Evolutionary conservation across 2,329 filamentous ascomycete species (phyloP).

Genomic region (Sclerotinia subarctica): DNA sequence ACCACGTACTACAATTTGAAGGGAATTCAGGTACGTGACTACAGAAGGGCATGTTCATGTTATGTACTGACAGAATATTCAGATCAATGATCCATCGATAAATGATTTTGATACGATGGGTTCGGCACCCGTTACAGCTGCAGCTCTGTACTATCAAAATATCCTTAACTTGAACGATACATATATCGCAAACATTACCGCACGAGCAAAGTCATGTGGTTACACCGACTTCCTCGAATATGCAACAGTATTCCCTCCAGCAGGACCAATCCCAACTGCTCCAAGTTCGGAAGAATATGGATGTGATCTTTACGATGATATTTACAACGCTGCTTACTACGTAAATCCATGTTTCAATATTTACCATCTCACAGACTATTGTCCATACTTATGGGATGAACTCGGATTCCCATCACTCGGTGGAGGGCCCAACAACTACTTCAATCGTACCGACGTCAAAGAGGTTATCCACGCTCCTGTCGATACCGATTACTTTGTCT

Average conservation of each 20-base stretch:
- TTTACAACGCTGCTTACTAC: slow-evolving; percentile 46
- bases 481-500: slow-evolving; percentile 49
- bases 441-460: slow-evolving; percentile 60
- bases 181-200: slow-evolving; percentile 47
- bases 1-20: slow-evolving; percentile 57
- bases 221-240: slow-evolving; percentile 49
- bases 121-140: slow-evolving; percentile 45
- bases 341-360: slow-evolving; percentile 63
- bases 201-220: slow-evolving; percentile 48
- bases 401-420: slow-evolving; percentile 47
- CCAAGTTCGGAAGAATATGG: slow-evolving; percentile 24
- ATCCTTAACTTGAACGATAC: slow-evolving; percentile 53
- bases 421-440: slow-evolving; percentile 55
- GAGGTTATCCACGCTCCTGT: slow-evolving; percentile 56
- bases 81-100: slow-evolving; percentile 58
- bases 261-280: slow-evolving; percentile 48
- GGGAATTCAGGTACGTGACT: slow-evolving; percentile 45
- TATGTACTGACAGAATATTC: background rate
- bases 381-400: slow-evolving; percentile 34
- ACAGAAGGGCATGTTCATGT: background rate
- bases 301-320: slow-evolving; percentile 42
- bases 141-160: slow-evolving; percentile 48
- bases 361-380: slow-evolving; percentile 56
- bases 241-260: slow-evolving; percentile 55
- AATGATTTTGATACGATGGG: slow-evolving; percentile 36